These are phyloP conservation scores for Baorangia bicolor DNA, from an alignment of 768 basidiomycete species.

Conservation along the genomic window DNA sequence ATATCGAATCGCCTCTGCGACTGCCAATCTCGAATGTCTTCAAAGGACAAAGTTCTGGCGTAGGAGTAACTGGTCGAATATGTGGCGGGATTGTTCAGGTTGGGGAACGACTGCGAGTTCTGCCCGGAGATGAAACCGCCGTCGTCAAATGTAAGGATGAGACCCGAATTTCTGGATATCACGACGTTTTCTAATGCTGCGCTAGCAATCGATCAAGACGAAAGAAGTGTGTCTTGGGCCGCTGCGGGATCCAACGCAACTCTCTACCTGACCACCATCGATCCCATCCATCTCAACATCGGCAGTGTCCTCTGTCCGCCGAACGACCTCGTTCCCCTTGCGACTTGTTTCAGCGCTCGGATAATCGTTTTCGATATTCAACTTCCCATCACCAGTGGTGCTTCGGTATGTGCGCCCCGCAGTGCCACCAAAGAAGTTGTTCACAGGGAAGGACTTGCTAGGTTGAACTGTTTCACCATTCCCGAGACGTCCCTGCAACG, in stretches of 20 bases:
- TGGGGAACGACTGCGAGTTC: constrained; percentile 80
- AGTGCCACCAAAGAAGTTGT: background rate
- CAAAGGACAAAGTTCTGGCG: constrained; percentile 78
- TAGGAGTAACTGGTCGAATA: constrained; percentile 78
- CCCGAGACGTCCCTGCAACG: constrained; percentile 86
- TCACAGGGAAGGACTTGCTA: constrained; percentile 25
- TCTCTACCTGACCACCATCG: constrained; percentile 77
- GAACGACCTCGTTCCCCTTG: constrained; percentile 69
- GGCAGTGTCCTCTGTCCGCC: constrained; percentile 88
- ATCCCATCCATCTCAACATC: constrained; percentile 81
- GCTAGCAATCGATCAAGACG: constrained; percentile 84
- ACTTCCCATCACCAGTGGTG: constrained; percentile 83
- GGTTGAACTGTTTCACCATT: constrained; percentile 96
- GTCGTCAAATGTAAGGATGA: constrained; percentile 61
- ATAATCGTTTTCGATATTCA: constrained; percentile 94
- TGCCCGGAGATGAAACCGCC: constrained; percentile 91
- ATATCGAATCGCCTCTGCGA: constrained; percentile 74
- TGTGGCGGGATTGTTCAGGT: constrained; percentile 90
- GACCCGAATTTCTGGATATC: background rate
- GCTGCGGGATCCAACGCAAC: constrained; percentile 90
- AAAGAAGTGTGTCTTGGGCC: constrained; percentile 77
- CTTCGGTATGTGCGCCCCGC: constrained; percentile 55
- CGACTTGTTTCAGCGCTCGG: constrained; percentile 75
- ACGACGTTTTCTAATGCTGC: background rate
- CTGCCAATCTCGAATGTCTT: constrained; percentile 95